A percentile compares a stretch with the other conserved stretches of the same genome.
Evolutionary conservation across 805 yeast genomes (phyloP).

Genomic region (Sugiyamaella marilandica): DNA sequence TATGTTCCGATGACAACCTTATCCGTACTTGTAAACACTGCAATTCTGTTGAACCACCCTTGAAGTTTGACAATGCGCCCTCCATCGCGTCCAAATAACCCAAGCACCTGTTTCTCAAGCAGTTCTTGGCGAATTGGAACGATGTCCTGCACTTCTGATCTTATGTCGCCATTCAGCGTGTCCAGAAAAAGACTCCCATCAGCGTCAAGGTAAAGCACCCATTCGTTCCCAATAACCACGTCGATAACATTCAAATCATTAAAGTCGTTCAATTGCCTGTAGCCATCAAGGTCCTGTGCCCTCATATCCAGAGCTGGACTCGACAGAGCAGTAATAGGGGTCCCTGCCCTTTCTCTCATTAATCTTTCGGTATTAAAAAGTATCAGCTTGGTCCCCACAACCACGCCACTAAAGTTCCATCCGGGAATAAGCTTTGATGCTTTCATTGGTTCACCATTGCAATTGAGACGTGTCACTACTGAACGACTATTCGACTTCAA

Average conservation of each 20-base stretch:
- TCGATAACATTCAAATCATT: slow-evolving; percentile 39
- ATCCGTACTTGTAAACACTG: slow-evolving; percentile 1
- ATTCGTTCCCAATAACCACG: slow-evolving; percentile 50
- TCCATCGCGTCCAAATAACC: background rate
- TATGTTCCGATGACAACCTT: background rate
- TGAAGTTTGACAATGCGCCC: slow-evolving; percentile 44
- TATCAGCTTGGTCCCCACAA: slow-evolving; percentile 27
- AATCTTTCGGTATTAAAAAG: background rate
- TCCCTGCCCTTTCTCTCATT: background rate
- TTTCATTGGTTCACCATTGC: background rate
- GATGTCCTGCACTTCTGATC: background rate
- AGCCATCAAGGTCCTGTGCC: background rate
- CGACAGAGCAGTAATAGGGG: background rate
- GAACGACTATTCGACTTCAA: background rate
- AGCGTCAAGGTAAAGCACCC: slow-evolving; percentile 45
- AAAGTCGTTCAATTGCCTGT: background rate
- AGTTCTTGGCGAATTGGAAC: slow-evolving; percentile 21
- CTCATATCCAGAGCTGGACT: background rate
- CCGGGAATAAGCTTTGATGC: slow-evolving; percentile 50
- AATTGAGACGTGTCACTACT: background rate
- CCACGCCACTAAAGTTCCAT: slow-evolving; percentile 56
- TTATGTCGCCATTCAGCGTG: slow-evolving; percentile 22
- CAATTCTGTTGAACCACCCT: slow-evolving; percentile 40
- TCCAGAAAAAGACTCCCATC: slow-evolving; percentile 41
- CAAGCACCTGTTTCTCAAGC: slow-evolving; percentile 34